Evolutionary conservation across 768 basidiomycete species (phyloP).

Genomic region (Naganishia kalamii): DNA sequence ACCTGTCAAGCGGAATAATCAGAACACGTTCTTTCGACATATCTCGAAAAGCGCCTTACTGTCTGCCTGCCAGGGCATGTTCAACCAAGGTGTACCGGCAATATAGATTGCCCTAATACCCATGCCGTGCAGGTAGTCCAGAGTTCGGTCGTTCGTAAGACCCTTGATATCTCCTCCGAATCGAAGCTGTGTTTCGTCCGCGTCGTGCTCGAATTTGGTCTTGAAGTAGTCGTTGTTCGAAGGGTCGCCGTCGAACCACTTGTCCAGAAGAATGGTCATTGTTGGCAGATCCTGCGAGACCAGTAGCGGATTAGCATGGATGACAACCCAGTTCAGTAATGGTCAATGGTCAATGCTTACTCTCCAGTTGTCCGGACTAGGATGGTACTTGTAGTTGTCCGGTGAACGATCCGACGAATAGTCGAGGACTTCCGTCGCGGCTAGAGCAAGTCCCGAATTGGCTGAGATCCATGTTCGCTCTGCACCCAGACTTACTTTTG

Average conservation of each 20-base stretch:
- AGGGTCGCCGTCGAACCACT: constrained; percentile 89
- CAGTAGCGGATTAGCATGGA: not conserved
- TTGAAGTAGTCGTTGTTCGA: constrained; percentile 83
- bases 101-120: constrained; percentile 78
- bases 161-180: constrained; percentile 85
- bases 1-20: constrained; percentile 50
- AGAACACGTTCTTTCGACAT: not conserved
- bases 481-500: constrained; percentile 24
- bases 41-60: constrained; percentile 54
- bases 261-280: constrained; percentile 62
- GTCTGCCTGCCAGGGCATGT: constrained; percentile 97
- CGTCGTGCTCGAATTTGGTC: constrained; percentile 73
- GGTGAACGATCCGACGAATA: constrained; percentile 57
- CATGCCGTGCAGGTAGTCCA: constrained; percentile 89
- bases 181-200: constrained; percentile 79
- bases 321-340: too few species aligned
- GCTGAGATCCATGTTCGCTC: not conserved
- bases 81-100: constrained; percentile 84
- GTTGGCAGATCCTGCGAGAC: constrained; percentile 36
- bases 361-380: constrained; percentile 81
- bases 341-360: constrained; percentile 26
- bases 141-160: constrained; percentile 53
- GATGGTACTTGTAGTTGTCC: constrained; percentile 60
- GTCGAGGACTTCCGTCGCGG: constrained; percentile 51
- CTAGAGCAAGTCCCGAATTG: not conserved